Percentiles rank a stretch among this genome's conserved stretches.
Evolutionary conservation across 768 basidiomycete species (phyloP).

Genomic region (Mycena belliarum): DNA sequence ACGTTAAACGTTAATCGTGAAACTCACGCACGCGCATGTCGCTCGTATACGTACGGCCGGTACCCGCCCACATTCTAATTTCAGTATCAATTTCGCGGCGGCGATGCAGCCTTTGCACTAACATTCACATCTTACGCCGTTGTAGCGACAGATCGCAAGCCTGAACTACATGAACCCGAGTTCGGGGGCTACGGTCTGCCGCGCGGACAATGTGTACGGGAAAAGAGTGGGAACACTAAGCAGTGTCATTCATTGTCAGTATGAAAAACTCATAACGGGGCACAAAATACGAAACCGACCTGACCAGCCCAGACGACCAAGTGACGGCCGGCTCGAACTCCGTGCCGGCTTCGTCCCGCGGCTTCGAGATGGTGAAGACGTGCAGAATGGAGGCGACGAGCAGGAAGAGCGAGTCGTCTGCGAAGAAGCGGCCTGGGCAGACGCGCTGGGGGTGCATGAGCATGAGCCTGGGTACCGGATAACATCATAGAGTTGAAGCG

Average conservation of each 20-base stretch:
- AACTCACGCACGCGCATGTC: too few species aligned
- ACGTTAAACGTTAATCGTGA: too few species aligned
- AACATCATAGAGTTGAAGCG: not conserved
- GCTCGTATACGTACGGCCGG: too few species aligned
- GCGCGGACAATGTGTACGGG: not conserved
- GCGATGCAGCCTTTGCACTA: too few species aligned
- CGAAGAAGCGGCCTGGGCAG: not conserved
- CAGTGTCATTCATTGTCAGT: not conserved
- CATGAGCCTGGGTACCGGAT: not conserved
- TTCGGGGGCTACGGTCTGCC: not conserved
- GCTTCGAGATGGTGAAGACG: not conserved
- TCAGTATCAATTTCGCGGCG: too few species aligned
- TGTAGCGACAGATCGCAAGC: too few species aligned
- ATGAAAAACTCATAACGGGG: not conserved
- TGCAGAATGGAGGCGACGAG: not conserved
- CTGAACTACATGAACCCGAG: too few species aligned
- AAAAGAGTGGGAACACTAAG: not conserved
- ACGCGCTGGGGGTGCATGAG: too few species aligned
- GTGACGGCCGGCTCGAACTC: not conserved
- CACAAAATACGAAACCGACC: not conserved
- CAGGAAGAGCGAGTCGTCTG: not conserved
- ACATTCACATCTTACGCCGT: too few species aligned
- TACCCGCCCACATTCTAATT: too few species aligned
- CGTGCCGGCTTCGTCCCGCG: not conserved
- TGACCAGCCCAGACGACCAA: slow-evolving; percentile 1